Conservation (phyloP, 257 asterid species). For the Osmanthus fragrans region DNA sequence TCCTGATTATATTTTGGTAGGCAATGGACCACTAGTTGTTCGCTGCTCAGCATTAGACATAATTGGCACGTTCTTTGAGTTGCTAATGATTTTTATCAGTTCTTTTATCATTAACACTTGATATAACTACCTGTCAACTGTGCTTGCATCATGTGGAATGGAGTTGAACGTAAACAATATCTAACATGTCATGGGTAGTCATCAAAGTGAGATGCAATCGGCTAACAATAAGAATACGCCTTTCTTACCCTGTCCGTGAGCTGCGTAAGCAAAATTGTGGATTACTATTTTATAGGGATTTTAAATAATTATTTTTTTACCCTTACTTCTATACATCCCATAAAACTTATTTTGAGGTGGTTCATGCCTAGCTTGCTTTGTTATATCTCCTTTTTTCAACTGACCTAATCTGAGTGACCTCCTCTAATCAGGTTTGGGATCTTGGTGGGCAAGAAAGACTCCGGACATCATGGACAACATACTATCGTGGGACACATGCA, state of each 20-base stretch:
- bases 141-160: not conserved
- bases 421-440: slow-evolving; percentile 80
- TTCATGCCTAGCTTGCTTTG: not conserved
- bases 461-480: slow-evolving; percentile 93
- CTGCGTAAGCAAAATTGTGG: not conserved
- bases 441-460: slow-evolving; percentile 97
- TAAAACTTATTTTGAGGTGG: not conserved
- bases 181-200: not conserved
- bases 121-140: not conserved
- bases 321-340: no score
- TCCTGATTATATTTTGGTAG: not conserved
- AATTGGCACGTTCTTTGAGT: not conserved
- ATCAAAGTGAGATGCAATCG: not conserved
- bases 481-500: slow-evolving; percentile 95
- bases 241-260: not conserved
- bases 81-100: slow-evolving; percentile 1
- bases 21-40: not conserved
- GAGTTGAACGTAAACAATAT: not conserved
- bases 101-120: not conserved
- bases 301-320: slow-evolving; percentile 2
- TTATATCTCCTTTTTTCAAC: not conserved
- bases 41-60: not conserved
- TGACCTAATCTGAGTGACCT: not conserved
- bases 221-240: not conserved
- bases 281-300: not conserved